These are phyloP conservation scores for Pichia sp. DNA, from an alignment of 1,139 yeast genomes.

Conservation along the genomic window DNA sequence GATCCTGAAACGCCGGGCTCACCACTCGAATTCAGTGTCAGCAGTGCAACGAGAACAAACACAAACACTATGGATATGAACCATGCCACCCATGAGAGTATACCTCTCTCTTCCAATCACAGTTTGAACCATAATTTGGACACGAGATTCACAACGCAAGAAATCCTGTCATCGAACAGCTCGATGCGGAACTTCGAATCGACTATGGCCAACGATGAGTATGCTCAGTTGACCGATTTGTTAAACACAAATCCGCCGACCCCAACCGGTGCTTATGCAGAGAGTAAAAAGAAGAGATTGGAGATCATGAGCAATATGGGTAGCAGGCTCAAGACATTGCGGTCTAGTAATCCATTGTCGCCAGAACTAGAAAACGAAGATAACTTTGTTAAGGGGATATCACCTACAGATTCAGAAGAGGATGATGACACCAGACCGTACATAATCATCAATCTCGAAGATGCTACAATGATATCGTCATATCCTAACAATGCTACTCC, in stretches of 20 bases:
- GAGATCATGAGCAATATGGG: not conserved
- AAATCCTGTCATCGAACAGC: constrained; percentile 18
- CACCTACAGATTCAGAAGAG: constrained; percentile 10
- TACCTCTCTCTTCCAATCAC: not conserved
- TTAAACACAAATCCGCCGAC: constrained; percentile 49
- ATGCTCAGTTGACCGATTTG: constrained; percentile 55
- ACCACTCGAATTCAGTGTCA: constrained; percentile 15
- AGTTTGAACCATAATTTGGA: constrained; percentile 1
- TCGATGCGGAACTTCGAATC: constrained; percentile 29
- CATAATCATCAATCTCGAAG: constrained; percentile 28
- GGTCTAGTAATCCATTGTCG: not conserved
- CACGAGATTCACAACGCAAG: constrained; percentile 8
- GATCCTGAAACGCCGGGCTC: constrained; percentile 17
- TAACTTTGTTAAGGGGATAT: not conserved
- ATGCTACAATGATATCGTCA: constrained; percentile 30
- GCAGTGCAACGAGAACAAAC: constrained; percentile 8
- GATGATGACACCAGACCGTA: constrained; percentile 28
- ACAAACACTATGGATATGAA: constrained; percentile 7
- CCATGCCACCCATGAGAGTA: constrained; percentile 1
- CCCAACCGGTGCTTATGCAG: constrained; percentile 34
- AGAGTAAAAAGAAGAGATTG: not conserved
- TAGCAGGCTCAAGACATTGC: not conserved
- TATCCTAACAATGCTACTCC: constrained; percentile 32
- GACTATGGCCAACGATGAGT: constrained; percentile 47
- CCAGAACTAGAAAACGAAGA: not conserved